Conservation (phyloP, 495 filamentous ascomycete species). For the Podospora sp. region DNA sequence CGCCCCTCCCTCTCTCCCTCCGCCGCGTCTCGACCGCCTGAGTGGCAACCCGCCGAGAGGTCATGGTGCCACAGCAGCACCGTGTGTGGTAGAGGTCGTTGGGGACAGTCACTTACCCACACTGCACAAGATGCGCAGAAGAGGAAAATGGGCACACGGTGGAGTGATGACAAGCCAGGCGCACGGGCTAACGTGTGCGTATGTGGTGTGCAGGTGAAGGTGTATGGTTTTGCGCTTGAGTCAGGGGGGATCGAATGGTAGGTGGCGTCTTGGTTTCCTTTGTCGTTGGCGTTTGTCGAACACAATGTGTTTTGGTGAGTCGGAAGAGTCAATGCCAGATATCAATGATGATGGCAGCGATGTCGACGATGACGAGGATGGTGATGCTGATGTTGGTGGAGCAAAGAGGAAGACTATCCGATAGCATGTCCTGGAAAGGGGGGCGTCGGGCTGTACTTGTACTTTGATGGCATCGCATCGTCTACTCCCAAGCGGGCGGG, state of each 20-base stretch:
- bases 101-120: conserved; percentile 16
- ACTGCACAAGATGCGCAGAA: conserved; percentile 2
- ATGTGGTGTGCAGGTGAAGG: no score
- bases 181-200: not conserved
- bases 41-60: conserved; percentile 9
- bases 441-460: conserved; percentile 30
- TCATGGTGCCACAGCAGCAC: conserved; percentile 21
- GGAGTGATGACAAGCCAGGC: not conserved
- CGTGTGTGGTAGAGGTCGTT: not conserved
- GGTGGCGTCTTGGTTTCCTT: not conserved
- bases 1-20: not conserved
- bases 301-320: not conserved
- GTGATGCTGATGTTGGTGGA: not conserved
- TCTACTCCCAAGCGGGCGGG: conserved; percentile 16
- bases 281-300: not conserved
- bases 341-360: not conserved
- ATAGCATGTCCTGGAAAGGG: conserved; percentile 5
- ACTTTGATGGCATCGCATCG: conserved; percentile 17
- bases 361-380: conserved; percentile 1
- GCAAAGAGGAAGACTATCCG: conserved; percentile 7
- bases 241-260: not conserved
- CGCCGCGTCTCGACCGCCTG: conserved; percentile 4
- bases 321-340: not conserved
- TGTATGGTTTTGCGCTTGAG: not conserved
- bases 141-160: not conserved